phyloP scores from a whole-genome alignment of 208 protist species.

The Leishmania arabica region DNA sequence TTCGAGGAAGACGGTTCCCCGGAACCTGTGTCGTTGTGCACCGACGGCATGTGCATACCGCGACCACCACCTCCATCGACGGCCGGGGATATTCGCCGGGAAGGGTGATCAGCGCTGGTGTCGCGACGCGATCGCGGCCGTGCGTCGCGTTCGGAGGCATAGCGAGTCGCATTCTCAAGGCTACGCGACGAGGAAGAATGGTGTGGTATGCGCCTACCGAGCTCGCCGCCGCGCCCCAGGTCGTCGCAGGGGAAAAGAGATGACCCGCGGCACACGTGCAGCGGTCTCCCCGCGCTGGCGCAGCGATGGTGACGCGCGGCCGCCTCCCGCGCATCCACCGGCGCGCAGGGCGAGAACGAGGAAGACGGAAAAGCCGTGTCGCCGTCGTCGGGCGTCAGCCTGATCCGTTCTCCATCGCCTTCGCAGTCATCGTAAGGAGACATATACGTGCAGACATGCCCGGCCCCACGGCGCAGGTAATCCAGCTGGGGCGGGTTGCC shows the following conservation, averaged over 20 bases:
- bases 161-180: neutral
- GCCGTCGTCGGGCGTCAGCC: neutral
- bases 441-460: neutral
- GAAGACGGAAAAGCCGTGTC: neutral
- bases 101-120: neutral
- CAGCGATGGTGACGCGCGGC: neutral
- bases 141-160: neutral
- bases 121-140: neutral
- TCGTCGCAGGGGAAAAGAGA: neutral
- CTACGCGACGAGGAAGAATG: neutral
- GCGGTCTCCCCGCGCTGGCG: neutral
- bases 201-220: neutral
- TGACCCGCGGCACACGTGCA: neutral
- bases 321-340: neutral
- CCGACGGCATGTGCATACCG: neutral
- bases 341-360: neutral
- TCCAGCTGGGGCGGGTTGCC: neutral
- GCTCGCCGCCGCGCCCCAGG: neutral
- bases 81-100: neutral
- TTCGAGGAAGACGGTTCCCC: neutral
- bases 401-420: neutral
- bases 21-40: neutral
- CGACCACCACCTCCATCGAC: neutral
- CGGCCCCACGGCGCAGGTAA: conserved; percentile 20
- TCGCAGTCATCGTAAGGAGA: neutral